Evolutionary conservation across 495 filamentous ascomycete species (phyloP), one percentile per base, ranked within the genome.

Genomic region (Aspergillus cavernicola): DNA sequence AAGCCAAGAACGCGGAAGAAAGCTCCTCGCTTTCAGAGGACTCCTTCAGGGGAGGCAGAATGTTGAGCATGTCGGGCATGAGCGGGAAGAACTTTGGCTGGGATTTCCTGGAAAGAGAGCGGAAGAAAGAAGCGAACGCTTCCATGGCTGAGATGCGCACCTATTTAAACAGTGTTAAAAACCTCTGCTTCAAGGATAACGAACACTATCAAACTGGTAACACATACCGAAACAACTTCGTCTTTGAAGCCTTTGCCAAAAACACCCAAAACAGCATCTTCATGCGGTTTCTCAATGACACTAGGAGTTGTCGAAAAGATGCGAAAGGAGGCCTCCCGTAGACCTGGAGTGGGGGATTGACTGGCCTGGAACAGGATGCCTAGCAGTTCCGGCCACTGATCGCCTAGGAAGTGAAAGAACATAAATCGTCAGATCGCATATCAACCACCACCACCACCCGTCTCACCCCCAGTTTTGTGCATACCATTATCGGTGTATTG

Each of bases 251-350:
- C 95, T 58, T 84, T 87, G 50, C 85, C 82, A 64, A 99, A 99
- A 2, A 92, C 91, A 31, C 77, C 75, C 10, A 91, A 70, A 12
- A 97, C 90, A 19, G 85, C 82, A 55, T 89, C 86, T 61, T 95
- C 89, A 61, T 99, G 92, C 60, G 95, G 89, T 69, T 86, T 92
- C 68, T 96, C 91, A 60, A 99, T 97, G 60, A 99, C 91, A 16
- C 89, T 89, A 15, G 95, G 95, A 7, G 95, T 97, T 0, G 90
- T 92, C 33, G 90, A 86, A 65, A 99, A 96, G 52, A 99, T 90
- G 36, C 95, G 81, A 71, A 90, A 99, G 20, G 95, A 89, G 26
- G 81, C 87, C 73, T 97, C 93, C 19, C 95, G 84, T 65, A 92
- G 84, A 53, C 83, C 86, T 11, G 86, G 70, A 38, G 96, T 89